phyloP scores from a whole-genome alignment of 345 rosid species.

The Zanthoxylum bungeanum region DNA sequence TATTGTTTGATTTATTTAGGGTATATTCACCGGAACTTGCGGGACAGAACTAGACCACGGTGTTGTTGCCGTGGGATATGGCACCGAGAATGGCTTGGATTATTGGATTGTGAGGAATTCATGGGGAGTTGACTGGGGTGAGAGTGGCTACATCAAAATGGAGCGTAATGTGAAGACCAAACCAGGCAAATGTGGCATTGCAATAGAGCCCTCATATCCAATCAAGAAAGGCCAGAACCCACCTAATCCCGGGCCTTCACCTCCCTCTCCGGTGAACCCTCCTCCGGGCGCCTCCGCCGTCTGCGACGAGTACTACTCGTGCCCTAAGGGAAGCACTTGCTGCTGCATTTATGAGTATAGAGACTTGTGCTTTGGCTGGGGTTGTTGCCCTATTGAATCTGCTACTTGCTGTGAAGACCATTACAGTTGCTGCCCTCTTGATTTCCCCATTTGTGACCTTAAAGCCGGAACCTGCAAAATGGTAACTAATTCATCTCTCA shows the following conservation, averaged over 20 bases:
- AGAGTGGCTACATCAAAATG: slow-evolving; percentile 70
- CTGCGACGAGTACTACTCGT: slow-evolving; percentile 59
- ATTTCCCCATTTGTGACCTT: slow-evolving; percentile 71
- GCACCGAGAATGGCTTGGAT: slow-evolving; percentile 46
- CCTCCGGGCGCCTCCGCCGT: slow-evolving; percentile 22
- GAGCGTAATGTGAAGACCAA: slow-evolving; percentile 39
- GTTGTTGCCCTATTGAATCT: slow-evolving; percentile 81
- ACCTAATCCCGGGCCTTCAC: slow-evolving; percentile 68
- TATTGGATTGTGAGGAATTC: slow-evolving; percentile 71
- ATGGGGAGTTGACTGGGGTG: slow-evolving; percentile 89
- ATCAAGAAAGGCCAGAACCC: slow-evolving; percentile 65
- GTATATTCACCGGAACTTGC: slow-evolving; percentile 52
- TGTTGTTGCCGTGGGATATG: slow-evolving; percentile 61
- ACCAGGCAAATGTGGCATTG: slow-evolving; percentile 80
- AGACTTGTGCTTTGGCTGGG: slow-evolving; percentile 74
- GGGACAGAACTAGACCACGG: slow-evolving; percentile 63
- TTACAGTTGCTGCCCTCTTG: slow-evolving; percentile 78
- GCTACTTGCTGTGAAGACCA: slow-evolving; percentile 82
- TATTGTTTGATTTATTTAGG: slow-evolving; percentile 31
- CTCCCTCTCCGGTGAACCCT: slow-evolving; percentile 57
- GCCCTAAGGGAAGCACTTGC: slow-evolving; percentile 66
- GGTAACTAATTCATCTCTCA: slow-evolving; percentile 33
- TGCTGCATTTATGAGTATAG: slow-evolving; percentile 60
- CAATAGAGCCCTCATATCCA: slow-evolving; percentile 74
- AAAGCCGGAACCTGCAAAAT: slow-evolving; percentile 59